Evolutionary conservation across 108 stramenopile species (phyloP), one percentile per base, ranked within the genome.

Genomic region (Cyclostephanos invisitatus): DNA sequence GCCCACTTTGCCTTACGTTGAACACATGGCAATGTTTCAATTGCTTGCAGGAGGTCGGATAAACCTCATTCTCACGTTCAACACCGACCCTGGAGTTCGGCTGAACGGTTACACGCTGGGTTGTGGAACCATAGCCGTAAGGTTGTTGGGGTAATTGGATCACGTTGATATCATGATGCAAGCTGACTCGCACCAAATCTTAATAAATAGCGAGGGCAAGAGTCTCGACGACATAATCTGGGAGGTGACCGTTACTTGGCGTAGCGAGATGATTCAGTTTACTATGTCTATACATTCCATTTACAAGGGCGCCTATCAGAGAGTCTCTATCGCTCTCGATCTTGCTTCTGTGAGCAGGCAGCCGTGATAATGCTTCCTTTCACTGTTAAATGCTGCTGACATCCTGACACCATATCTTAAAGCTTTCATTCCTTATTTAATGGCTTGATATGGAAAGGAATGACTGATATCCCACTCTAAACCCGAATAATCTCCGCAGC

Each of bases 61-160:
- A 22, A 78, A 78, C 28, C n/a, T 78, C 15, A 78, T 78, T 44
- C 68, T 78, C 21, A 78, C 77, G 11, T 78, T 21, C 27, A 71
- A 71, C 42, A 22, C 77, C 21, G 64, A 71, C 14, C 58, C 64
- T 7, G 62, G 50, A 32, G 69, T 64, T 15, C 20, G 62, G 35
- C 57, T 77, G 63, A 77, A 77, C 38, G 27, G 48, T 0, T 77
- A 70, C 51, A 65, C 75, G 11, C 49, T 69, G 75, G 35, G 59
- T 74, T 3, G 40, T 7, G 40, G 40, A 40, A 1, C 40, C 40
- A 11, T 8, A 0, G 11, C 40, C 40, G 40, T 40, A 11, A 7
- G 40, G 40, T 40, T 11, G 3, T 40, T 3, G 44, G 44, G 14
- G 11, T 46, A 15, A 0, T 3, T 46, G 11, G 10, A 8, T 8